Percentiles rank a stretch among this genome's conserved stretches.
phyloP scores from a whole-genome alignment of 495 filamentous ascomycete genomes.

The Echria macrotheca region DNA sequence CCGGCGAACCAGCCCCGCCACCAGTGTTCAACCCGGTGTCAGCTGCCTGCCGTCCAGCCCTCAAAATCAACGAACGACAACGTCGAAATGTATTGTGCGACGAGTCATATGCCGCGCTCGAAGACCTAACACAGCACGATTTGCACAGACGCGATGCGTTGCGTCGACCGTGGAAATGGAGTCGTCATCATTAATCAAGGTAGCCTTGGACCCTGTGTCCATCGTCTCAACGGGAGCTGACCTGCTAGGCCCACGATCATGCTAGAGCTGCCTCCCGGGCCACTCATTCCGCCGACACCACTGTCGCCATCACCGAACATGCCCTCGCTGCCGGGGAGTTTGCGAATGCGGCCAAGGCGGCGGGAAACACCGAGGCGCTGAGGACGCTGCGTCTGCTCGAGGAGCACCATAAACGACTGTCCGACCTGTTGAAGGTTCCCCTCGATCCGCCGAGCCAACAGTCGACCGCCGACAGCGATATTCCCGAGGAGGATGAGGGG shows the following conservation, averaged over 20 bases:
- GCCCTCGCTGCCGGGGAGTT: conserved; percentile 87
- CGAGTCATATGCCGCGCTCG: no score
- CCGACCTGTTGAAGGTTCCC: conserved; percentile 68
- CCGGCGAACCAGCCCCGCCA: no score
- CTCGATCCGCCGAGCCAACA: conserved; percentile 52
- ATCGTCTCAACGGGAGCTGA: no score
- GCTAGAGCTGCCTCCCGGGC: conserved; percentile 72
- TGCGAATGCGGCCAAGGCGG: conserved; percentile 69
- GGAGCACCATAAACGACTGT: conserved; percentile 74
- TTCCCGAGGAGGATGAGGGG: conserved; percentile 35
- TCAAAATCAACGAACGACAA: no score
- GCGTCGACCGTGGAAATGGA: conserved; percentile 27
- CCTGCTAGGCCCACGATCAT: conserved; percentile 82
- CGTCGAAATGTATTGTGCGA: no score
- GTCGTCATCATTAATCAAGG: conserved; percentile 39
- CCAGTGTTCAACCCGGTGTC: no score
- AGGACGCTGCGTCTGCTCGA: conserved; percentile 80
- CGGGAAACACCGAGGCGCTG: conserved; percentile 74
- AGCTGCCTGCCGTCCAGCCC: no score
- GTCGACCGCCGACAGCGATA: conserved; percentile 28
- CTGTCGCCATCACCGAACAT: conserved; percentile 79
- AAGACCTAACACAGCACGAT: no score
- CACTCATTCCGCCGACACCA: conserved; percentile 67
- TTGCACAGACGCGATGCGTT: conserved; percentile 2
- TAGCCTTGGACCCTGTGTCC: conserved; percentile 14